Conservation (phyloP, 352 stramenopile genomes). For the Globisporangium splendens region DNA sequence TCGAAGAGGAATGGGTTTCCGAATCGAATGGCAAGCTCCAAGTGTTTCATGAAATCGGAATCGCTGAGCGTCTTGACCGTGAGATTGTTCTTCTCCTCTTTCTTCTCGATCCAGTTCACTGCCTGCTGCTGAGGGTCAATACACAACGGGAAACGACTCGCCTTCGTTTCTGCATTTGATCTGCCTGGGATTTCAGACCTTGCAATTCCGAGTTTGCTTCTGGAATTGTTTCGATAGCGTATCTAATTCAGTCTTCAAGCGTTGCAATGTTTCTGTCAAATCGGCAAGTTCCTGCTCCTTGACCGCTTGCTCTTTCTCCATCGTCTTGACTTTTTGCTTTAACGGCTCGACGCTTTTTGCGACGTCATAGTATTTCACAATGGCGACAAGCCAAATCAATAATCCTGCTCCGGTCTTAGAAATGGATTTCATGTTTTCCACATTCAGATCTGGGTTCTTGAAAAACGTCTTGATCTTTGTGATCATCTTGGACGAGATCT, state of each 20-base stretch:
- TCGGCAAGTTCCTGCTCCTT: slow-evolving; percentile 87
- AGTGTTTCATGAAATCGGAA: slow-evolving; percentile 94
- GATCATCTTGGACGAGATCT: slow-evolving; percentile 95
- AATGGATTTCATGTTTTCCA: slow-evolving; percentile 95
- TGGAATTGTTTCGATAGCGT: slow-evolving; percentile 90
- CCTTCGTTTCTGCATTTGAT: slow-evolving; percentile 96
- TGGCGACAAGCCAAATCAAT: slow-evolving; percentile 92
- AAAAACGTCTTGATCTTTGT: slow-evolving; percentile 93
- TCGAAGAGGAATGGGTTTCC: slow-evolving; percentile 95
- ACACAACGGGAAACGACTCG: slow-evolving; percentile 92
- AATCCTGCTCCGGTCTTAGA: slow-evolving; percentile 88
- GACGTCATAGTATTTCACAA: slow-evolving; percentile 96
- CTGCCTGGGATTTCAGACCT: slow-evolving; percentile 88
- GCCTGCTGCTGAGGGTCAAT: slow-evolving; percentile 96
- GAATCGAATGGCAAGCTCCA: slow-evolving; percentile 94
- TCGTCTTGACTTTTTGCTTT: slow-evolving; percentile 88
- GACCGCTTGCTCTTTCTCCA: slow-evolving; percentile 91
- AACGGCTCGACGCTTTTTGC: slow-evolving; percentile 94
- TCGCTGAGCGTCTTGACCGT: slow-evolving; percentile 93
- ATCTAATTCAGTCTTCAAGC: slow-evolving; percentile 85
- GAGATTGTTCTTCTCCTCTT: slow-evolving; percentile 91
- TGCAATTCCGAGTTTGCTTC: slow-evolving; percentile 91
- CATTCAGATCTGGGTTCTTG: slow-evolving; percentile 91
- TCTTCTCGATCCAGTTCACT: slow-evolving; percentile 96
- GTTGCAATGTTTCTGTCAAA: slow-evolving; percentile 81